Evolutionary conservation across 2,329 filamentous ascomycete species (phyloP), one percentile per base, ranked within the genome.

Genomic region (Aspergillus sp.): DNA sequence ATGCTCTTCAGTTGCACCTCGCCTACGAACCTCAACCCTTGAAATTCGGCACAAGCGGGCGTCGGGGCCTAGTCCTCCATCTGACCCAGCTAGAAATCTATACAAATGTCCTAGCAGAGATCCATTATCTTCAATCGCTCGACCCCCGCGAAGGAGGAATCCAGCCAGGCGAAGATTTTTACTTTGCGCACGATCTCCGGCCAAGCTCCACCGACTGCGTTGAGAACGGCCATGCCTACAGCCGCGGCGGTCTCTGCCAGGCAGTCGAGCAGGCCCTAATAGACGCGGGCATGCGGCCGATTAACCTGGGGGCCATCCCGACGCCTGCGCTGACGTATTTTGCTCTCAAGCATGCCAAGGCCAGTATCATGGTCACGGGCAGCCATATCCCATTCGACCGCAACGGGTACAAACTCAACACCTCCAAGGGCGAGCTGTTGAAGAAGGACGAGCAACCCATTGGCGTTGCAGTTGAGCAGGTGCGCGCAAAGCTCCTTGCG

Each of bases 321-420:
- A 59, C 62, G 41, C 52, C 42, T n/a, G 64, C 61, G 38, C 64
- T 65, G 29, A 53, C 64, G 47, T 64, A 65, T 44, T 64, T 63
- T 43, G 62, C 62, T 26, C 52, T 65, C 6, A 48, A 53, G 28
- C 49, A 58, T 29, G 55, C 48, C 4, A 65, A 64, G 48, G 62
- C 61, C 4, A 63, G 59, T 46, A 64, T 65, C 32, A 65, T 65
- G 62, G 61, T 64, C 29, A 65, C 62, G 3, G 61, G 62, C 4
- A 65, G 62, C 45, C 62, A 65, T 42, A 65, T 64, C 40, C 62
- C 62, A 5, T 65, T 65, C 41, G 59, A 64, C 45, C 62, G 62
- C 26, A 65, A 65, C 48, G 61, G 62, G 8, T 64, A 65, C 47
- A 64, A 65, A 42, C 52, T 64, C 38, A 65, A 65, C 43, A 64